Evolutionary conservation across 441 rosid genomes (phyloP), one percentile per base, ranked within the genome.

Genomic region (Bocquillonia castaneifolia): DNA sequence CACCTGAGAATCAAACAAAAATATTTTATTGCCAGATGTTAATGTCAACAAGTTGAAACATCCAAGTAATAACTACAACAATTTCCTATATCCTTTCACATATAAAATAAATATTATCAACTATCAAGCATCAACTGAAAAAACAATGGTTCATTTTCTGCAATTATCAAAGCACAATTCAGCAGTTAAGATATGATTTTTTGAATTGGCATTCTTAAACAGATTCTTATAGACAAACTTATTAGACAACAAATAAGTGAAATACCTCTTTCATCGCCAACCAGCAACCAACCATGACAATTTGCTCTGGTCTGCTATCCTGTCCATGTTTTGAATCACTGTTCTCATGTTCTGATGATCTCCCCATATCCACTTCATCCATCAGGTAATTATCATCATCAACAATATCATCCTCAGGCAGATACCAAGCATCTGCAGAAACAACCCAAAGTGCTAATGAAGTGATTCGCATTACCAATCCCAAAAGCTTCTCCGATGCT

Each of bases 281-380:
- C 99, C 99, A 94, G 82, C 97, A 90, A 75, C 97, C 97, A 72
- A 91, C 97, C 99, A 91, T 90, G 47, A 94, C 92, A 71, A 87
- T 76, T 74, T 91, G 99, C 52, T 90, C 94, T 55, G 80, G 72
- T 74, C 84, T 71, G 44, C 59, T 73, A 77, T 82, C 90, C 68
- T 64, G 78, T 66, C 57, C 71, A 72, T 62, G 64, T 76, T 76
- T 81, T 53, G 76, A 74, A 80, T 67, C 57, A 65, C 61, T 59
- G 64, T 77, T 79, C 70, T 77, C 87, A 14, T 48, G 52, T 59
- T 84, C 91, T 58, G 76, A 71, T 60, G 74, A 51, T 70, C 56
- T 40, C 12, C 74, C 59, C 57, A 68, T 78, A 74, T 67, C 83
- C 70, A 63, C 65, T 70, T 84, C 86, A 64, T 81, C 88, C 72